Base-by-base conservation (phyloP, 345 rosid species). In the Leavenworthia alabamica region DNA sequence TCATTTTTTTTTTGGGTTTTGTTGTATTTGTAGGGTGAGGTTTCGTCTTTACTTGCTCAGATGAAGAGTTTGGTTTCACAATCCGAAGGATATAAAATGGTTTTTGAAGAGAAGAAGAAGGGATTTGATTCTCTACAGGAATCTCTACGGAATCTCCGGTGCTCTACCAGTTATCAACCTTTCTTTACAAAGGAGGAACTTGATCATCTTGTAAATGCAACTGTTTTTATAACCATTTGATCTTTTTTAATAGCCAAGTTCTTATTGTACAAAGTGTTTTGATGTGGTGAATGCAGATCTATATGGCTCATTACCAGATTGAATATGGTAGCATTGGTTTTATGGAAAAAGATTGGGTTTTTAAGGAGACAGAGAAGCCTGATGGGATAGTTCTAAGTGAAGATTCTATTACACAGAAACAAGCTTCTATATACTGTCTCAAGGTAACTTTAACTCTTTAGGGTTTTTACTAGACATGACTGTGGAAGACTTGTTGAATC, bases 131-230 rank as follows among this genome's bases (percentile, higher is more conserved):
- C 88, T 23, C 71, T 93, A 58, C 86, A 76, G 48, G 86, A 87
- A 69, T 79, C 91, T 61, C 77, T 64, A 83, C 82, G 90, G 56
- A 86, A 79, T 71, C 80, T 85, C 66, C 84, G 87, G 45, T 70
- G 74, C 16, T 55, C 69, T 31, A 40, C 2, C 14, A 70, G 45
- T 62, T 64, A 40, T 5, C 66, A 51, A 9, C 45, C 89, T 65
- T 87, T 95, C 67, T 85, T 95, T 52, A 77, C 96, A 6, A 92
- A 80, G 73, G 86, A 83, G 76, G 97, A 93, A 61, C 87, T 93
- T 12, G 82, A 93, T 66, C 86, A 81, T 48, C 43, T 77, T 51
- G 99, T 89, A 90, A 36, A 60, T 81, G 13, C 7, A 29, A 36
- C 32, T 12, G 11, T 61, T 28, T 45, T 13, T 46, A n/a, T 27